Evolutionary conservation across 106 monocot genomes (phyloP), one percentile per base, ranked within the genome.

Genomic region (Dendrobium chrysotoxum): DNA sequence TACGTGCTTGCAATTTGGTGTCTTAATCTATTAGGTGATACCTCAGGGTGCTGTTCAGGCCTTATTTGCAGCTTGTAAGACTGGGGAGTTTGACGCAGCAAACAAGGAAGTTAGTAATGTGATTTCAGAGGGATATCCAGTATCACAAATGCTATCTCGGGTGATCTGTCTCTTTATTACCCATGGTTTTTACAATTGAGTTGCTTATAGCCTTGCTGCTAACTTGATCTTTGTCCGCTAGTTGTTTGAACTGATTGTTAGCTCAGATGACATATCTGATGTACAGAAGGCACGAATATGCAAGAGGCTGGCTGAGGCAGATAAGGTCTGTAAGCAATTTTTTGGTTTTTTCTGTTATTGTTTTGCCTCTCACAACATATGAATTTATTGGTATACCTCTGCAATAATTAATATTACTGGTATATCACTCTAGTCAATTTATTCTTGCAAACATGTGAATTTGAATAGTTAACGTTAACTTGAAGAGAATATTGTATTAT

Each of bases 51-150:
- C 84, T 53, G 90, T 93, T 72, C 88, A 93, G 76, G 71, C 88
- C 65, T 84, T 99, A 25, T 88, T 90, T 83, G 61, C 57, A 75
- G 87, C 87, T 75, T 99, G 95, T 68, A 91, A 93, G 83, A 88
- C 87, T 41, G 93, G 90, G 47, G 89, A 95, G 40, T 99, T 99
- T 83, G 95, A 95, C 76, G 21, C 72, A 28, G 93, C 91, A 70
- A 89, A 89, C 77, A 92, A 86, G 76, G 99, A 91, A 86, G 99
- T 93, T 28, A 85, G 30, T 81, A 91, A 88, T 77, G 83, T 99
- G 81, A 95, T 99, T 75, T 85, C 93, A 20, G 99, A 99, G 57
- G 99, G 99, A 53, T 99, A 95, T 86, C 99, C 99, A 25, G 95
- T 91, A 77, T 93, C 95, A 58, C 99, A 99, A 77, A 85, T 95